These are phyloP conservation scores for Wickerhamomyces rabaulensis DNA, from an alignment of 805 yeast genomes.

Conservation along the genomic window DNA sequence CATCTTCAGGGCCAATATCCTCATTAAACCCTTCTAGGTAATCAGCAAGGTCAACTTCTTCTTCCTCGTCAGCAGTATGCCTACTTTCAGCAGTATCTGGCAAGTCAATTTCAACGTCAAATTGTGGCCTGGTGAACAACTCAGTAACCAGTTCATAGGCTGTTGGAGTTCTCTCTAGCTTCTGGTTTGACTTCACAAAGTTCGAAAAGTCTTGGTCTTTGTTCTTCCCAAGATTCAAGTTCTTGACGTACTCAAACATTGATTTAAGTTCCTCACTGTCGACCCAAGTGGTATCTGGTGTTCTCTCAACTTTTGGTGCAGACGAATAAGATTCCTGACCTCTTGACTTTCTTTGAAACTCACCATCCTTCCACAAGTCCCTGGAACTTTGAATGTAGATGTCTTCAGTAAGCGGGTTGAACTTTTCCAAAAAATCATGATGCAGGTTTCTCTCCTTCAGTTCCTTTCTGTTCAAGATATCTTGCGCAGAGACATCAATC, in stretches of 20 bases:
- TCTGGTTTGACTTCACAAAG: constrained; percentile 20
- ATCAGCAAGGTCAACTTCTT: not conserved
- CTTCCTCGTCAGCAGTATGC: not conserved
- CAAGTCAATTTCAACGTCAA: constrained; percentile 1
- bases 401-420: constrained; percentile 10
- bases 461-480: constrained; percentile 50
- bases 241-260: constrained; percentile 27
- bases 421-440: constrained; percentile 39
- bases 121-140: constrained; percentile 25
- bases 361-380: constrained; percentile 55
- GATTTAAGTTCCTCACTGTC: constrained; percentile 33
- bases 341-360: constrained; percentile 40
- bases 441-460: constrained; percentile 45
- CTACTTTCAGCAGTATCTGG: constrained; percentile 5
- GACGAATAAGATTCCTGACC: constrained; percentile 29
- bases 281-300: constrained; percentile 32
- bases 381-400: constrained; percentile 41
- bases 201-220: constrained; percentile 10
- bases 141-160: constrained; percentile 28
- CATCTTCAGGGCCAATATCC: not conserved
- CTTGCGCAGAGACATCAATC: constrained; percentile 58
- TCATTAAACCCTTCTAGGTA: not conserved
- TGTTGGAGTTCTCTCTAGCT: constrained; percentile 24
- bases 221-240: constrained; percentile 8
- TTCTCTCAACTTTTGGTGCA: constrained; percentile 24